Evolutionary conservation across 1,284 basidiomycete species (phyloP), one percentile per base, ranked within the genome.

Genomic region (Amylostereum chailletii): DNA sequence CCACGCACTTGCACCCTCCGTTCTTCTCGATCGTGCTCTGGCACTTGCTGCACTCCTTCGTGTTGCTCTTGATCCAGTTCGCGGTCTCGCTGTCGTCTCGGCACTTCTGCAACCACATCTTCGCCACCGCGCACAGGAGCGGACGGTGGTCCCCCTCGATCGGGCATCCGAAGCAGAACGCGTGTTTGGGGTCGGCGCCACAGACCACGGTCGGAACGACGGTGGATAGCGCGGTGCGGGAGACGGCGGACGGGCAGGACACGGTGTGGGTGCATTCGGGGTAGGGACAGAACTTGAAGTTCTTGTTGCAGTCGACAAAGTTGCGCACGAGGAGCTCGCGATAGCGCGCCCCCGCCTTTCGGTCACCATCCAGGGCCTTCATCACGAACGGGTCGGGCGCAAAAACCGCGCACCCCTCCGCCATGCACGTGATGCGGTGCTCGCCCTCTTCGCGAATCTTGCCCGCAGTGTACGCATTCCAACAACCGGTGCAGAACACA

Each of bases 1-100:
- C 8, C 8, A 82, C 89, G 62, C 64, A 94, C 92, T 96, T 95
- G 90, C 95, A 98, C 3, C 95, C 94, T n/a, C 95, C 94, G 59
- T 98, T 98, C 86, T 99, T 98, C 77, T 99, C 94, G 56, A 99
- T 98, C 46, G 94, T 97, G 59, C 92, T 94, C 63, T 90, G 83
- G 67, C 95, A 99, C 64, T 92, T 86, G 42, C 84, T 79, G 64
- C 95, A 99, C 67, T 99, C 95, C 72, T 99, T 98, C 46, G 95
- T 99, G 65, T 99, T 97, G 58, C 94, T 97, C 76, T 90, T 92
- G 71, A 99, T 94, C 95, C 95, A 99, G 65, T 99, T 98, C 38
- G 94, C 92, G 19, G 95, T 99, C 73, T 99, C 96, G 57, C 89
- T 93, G 64, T 99, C 95, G 65, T 99, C 95, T 50, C 84, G 83